These are phyloP conservation scores for Chlorella vulgaris DNA, from an alignment of 139 green algal species.

Conservation along the genomic window DNA sequence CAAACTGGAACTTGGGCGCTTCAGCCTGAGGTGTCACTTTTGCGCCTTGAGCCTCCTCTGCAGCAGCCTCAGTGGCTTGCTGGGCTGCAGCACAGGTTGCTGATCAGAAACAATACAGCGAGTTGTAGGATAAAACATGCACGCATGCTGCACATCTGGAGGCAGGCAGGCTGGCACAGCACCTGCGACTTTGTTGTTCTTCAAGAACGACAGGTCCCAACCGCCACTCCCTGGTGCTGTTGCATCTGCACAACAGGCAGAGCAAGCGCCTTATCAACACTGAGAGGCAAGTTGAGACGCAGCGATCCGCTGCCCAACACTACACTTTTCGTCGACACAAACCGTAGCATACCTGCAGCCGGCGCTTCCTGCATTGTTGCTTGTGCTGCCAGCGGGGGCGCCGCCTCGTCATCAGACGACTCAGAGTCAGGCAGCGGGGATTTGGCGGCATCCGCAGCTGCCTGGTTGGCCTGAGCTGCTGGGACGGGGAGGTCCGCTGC, in stretches of 20 bases:
- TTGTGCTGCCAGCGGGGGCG: not conserved
- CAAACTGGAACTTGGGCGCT: slow-evolving; percentile 13
- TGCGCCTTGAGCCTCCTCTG: slow-evolving; percentile 6
- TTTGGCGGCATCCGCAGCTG: slow-evolving; percentile 35
- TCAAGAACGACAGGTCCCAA: slow-evolving; percentile 34
- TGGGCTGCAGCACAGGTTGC: slow-evolving; percentile 5
- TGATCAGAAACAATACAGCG: not conserved
- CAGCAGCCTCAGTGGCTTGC: not conserved
- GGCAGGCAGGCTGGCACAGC: no score
- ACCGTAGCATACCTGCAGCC: not conserved
- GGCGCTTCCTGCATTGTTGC: not conserved
- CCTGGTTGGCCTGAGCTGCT: slow-evolving; percentile 27
- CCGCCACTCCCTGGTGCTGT: slow-evolving; percentile 5
- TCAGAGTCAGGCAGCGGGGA: slow-evolving; percentile 37
- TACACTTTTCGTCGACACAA: not conserved
- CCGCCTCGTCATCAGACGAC: slow-evolving; percentile 14
- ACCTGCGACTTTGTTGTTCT: slow-evolving; percentile 23
- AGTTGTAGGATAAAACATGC: not conserved
- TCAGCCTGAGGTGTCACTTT: not conserved
- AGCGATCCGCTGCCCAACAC: not conserved
- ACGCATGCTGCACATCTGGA: no score
- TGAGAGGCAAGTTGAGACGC: no score
- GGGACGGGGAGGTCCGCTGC: not conserved
- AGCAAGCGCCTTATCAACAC: no score
- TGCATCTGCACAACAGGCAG: not conserved